Evolutionary conservation across 202 grass and related monocot genomes (phyloP).

Genomic region (Carex sylvatica): DNA sequence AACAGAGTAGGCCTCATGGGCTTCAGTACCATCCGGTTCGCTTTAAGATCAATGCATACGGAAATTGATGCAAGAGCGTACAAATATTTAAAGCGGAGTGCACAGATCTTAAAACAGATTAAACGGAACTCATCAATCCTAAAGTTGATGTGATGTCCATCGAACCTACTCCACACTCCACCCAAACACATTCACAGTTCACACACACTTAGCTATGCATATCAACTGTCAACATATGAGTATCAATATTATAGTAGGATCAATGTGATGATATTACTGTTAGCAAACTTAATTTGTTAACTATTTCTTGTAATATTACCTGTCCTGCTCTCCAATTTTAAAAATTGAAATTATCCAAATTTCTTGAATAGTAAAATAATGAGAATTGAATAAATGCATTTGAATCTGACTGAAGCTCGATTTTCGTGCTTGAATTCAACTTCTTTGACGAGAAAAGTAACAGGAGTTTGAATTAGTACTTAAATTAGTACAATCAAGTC

Average conservation of each 20-base stretch:
- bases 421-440: neutral
- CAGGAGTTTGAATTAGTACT: neutral
- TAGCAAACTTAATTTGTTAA: neutral
- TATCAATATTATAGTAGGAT: neutral
- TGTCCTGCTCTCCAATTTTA: neutral
- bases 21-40: too few relatives aligned
- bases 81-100: too few relatives aligned
- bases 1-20: too few relatives aligned
- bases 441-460: slow-evolving; percentile 1
- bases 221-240: neutral
- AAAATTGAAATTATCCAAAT: neutral
- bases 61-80: too few relatives aligned
- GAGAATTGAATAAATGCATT: neutral
- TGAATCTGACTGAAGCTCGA: neutral
- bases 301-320: neutral
- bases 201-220: neutral
- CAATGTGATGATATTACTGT: neutral
- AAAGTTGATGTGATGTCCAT: too few relatives aligned
- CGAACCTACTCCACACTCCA: too few relatives aligned
- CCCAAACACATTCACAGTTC: too few relatives aligned
- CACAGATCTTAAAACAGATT: too few relatives aligned
- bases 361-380: neutral
- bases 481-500: neutral
- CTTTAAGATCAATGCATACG: too few relatives aligned
- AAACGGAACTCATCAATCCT: too few relatives aligned